Percentiles rank a stretch among this genome's conserved stretches.
These are phyloP conservation scores for Erythrophleum fordii DNA, from an alignment of 306 rosid species.

Conservation along the genomic window DNA sequence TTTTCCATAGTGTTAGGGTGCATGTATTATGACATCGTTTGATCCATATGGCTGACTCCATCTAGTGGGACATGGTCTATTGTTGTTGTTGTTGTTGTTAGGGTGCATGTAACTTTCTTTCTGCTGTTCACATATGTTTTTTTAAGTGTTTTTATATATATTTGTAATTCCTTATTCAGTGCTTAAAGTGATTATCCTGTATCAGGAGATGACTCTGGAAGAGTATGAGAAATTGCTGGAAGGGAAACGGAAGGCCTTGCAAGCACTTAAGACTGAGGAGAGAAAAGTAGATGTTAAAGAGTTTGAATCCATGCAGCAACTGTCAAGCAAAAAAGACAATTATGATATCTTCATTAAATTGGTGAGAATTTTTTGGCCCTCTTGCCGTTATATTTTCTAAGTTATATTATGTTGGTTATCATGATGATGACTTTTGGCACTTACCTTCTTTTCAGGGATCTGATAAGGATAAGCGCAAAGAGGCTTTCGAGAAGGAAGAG, in stretches of 20 bases:
- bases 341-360: conserved; percentile 79
- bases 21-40: too few species aligned
- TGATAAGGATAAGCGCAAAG: conserved; percentile 93
- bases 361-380: conserved; percentile 47
- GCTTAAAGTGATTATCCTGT: neutral
- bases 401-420: neutral
- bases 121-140: neutral
- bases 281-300: conserved; percentile 84
- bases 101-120: neutral
- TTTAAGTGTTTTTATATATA: neutral
- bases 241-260: conserved; percentile 85
- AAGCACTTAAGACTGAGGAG: conserved; percentile 64
- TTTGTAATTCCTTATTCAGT: neutral
- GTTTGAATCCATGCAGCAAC: conserved; percentile 79
- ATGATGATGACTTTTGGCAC: neutral
- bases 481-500: conserved; percentile 83
- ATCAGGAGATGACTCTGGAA: conserved; percentile 93
- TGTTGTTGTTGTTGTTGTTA: too few species aligned
- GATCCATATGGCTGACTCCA: too few species aligned
- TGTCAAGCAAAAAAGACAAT: conserved; percentile 78
- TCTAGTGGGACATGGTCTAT: too few species aligned
- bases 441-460: conserved; percentile 56
- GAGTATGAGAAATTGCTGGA: conserved; percentile 88
- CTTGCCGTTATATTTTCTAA: neutral
- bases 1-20: neutral